Percentiles rank a stretch among this genome's conserved stretches.
These are phyloP conservation scores for Aspergillus cejpii DNA, from an alignment of 2,329 filamentous ascomycete genomes.

Conservation along the genomic window DNA sequence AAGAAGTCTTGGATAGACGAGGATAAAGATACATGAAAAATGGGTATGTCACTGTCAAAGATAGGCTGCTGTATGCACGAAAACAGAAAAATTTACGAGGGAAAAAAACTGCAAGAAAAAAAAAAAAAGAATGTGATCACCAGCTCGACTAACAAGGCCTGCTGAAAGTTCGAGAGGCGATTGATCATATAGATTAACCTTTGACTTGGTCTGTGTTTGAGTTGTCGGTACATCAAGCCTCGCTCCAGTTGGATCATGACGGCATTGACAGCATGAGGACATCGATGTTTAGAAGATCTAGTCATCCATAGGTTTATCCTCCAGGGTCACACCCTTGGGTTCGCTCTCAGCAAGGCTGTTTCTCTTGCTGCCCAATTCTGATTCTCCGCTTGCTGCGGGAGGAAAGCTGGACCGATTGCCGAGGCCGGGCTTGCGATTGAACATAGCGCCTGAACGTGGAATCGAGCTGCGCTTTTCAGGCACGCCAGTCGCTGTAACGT, in stretches of 20 bases:
- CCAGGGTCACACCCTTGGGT: slow-evolving; percentile 56
- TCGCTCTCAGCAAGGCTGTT: slow-evolving; percentile 36
- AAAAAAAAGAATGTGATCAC: slow-evolving; percentile 3
- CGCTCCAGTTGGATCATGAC: not conserved
- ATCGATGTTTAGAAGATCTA: slow-evolving; percentile 26
- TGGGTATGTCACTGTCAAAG: not conserved
- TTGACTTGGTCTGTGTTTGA: not conserved
- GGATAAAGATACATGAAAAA: slow-evolving; percentile 1
- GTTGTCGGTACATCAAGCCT: not conserved
- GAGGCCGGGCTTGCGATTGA: slow-evolving; percentile 46
- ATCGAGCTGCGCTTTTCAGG: slow-evolving; percentile 62
- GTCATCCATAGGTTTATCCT: slow-evolving; percentile 73
- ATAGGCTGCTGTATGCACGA: slow-evolving; percentile 1
- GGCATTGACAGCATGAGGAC: not conserved
- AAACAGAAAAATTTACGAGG: not conserved
- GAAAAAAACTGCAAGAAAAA: not conserved
- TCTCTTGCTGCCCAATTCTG: slow-evolving; percentile 28
- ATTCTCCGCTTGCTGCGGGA: slow-evolving; percentile 16
- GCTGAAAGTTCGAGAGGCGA: slow-evolving; percentile 6
- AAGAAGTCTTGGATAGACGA: slow-evolving; percentile 4
- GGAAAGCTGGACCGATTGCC: slow-evolving; percentile 35
- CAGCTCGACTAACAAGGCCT: slow-evolving; percentile 12
- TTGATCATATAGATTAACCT: not conserved
- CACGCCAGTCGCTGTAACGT: slow-evolving; percentile 14
- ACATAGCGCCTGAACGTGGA: slow-evolving; percentile 47